Percentiles rank a stretch among this genome's conserved stretches.
phyloP scores from a whole-genome alignment of 495 filamentous ascomycete genomes.

The Friedmanniomyces simplex region DNA sequence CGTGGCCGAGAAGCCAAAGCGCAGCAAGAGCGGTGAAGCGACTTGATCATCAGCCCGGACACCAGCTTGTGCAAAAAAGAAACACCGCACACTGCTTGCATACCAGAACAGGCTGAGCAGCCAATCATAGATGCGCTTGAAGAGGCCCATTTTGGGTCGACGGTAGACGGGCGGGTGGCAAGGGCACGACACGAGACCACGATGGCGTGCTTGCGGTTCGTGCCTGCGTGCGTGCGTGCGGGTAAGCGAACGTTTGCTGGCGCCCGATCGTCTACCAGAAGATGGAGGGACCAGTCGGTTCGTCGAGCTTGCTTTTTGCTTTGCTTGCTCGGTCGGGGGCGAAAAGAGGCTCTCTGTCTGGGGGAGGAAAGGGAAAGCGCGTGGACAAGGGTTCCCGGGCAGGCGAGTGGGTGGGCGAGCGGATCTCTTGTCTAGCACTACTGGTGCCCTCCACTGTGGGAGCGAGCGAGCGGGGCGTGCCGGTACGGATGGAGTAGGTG shows the following conservation, averaged over 20 bases:
- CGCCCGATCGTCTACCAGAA: slow-evolving; percentile 4
- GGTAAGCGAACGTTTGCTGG: slow-evolving; percentile 12
- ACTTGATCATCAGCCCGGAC: neutral
- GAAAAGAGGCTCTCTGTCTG: neutral
- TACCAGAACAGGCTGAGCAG: slow-evolving; percentile 96
- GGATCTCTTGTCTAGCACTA: neutral
- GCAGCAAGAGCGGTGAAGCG: neutral
- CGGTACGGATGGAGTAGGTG: neutral
- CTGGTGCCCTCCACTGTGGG: no score
- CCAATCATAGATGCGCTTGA: slow-evolving; percentile 96
- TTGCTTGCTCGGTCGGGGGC: no score
- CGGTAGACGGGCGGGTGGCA: no score
- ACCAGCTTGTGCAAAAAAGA: neutral
- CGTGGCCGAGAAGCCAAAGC: neutral
- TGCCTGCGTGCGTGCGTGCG: neutral
- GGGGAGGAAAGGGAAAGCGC: neutral
- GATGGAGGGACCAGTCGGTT: slow-evolving; percentile 9
- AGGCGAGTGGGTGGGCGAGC: neutral
- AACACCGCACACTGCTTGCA: slow-evolving; percentile 34
- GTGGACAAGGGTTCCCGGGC: slow-evolving; percentile 2
- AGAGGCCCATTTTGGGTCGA: slow-evolving; percentile 65
- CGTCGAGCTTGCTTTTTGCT: neutral
- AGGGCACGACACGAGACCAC: neutral
- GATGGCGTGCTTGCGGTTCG: no score
- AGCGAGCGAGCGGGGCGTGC: neutral